Evolutionary conservation across 352 stramenopile species (phyloP), one percentile per base, ranked within the genome.

Genomic region (Phytophthora chlamydospora): DNA sequence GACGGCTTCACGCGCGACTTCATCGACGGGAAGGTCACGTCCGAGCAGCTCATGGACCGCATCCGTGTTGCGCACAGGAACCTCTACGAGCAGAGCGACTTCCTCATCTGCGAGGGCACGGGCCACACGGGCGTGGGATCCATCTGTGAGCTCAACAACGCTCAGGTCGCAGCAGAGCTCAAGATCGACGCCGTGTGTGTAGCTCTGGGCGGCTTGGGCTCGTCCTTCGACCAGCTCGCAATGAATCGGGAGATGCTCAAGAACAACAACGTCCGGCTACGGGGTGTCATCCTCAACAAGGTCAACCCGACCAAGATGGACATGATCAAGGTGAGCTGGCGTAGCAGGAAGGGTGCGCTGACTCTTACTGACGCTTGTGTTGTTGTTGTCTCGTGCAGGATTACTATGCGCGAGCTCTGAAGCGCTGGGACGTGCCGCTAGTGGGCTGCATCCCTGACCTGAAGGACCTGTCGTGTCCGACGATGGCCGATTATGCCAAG

Each of bases 1-100:
- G 68, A 89, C 33, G 96, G 96, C 19, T 99, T 99, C 73, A 99
- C 97, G 38, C 93, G 95, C 65, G 83, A 98, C 51, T 99, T 97
- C 63, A 96, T 99, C 52, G 96, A 99, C 71, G 96, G 96, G 13
- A 95, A 98, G 66, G 87, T 97, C 17, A 96, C 85, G n/a, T 79
- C 89, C 21, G 64, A 81, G 35, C 70, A 95, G 66, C 84, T 96
- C 52, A 76, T 91, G 40, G 66, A 79, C 14, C 72, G 87, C 27
- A 98, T 99, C 49, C 64, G 82, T 38, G 31, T 58, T 19, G 89
- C 92, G 16, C 94, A 97, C 67, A 71, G 75, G 44, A 85, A 90
- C 19, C 73, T 99, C 17, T 77, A 83, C 49, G 66, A 76, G 7
- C 60, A 85, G 38, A 98, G 84, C 66, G 93, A 98, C 72, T 94